Base-by-base conservation (phyloP, 192 early-diverging fungal genomes). In the Podila epicladia region DNA sequence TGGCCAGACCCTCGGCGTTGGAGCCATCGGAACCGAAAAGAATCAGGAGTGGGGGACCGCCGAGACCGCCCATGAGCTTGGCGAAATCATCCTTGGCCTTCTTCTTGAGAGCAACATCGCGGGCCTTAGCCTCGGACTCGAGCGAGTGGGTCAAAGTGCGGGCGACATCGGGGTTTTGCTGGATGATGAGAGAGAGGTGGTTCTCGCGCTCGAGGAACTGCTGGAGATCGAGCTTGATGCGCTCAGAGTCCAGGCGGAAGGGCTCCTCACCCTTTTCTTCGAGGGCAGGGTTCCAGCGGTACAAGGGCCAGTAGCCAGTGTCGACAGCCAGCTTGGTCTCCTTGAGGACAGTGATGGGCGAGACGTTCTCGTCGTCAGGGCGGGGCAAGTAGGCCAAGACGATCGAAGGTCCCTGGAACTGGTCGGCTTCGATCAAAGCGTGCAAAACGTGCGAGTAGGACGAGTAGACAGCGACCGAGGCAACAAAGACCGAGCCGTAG, bases 21-120 rank as follows among this genome's bases (percentile, higher is more conserved):
- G 95, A 94, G 69, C 91, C 91, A 83, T 99, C 97, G 31, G 95
- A 97, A 60, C 96, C 96, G 75, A 91, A 99, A 37, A 98, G 85
- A 37, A 99, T 89, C 67, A 95, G 84, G 60, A 98, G 71, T 71
- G 95, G 93, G 67, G 92, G 92, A 9, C 91, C 89, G 69, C 93
- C 90, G 65, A 97, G 86, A 45, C 89, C 91, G 65, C 89, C 88
- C 58, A 97, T 75, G 61, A 97, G 83, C 58, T 85, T 84, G 13
- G 87, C 91, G 59, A 91, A 89, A 62, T 92, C 91, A 57, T 91
- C 90, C 65, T 89, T 89, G 58, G 90, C 89, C 75, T 87, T 88
- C 61, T 83, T 80, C 55, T 90, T 91, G 60, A 91, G 85, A 50
- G 88, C 86, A 29, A 72, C 85, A 69, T 94, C 94, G 51, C 90